Evolutionary conservation across 306 rosid species (phyloP).

Genomic region (Lathyrus sativus): DNA sequence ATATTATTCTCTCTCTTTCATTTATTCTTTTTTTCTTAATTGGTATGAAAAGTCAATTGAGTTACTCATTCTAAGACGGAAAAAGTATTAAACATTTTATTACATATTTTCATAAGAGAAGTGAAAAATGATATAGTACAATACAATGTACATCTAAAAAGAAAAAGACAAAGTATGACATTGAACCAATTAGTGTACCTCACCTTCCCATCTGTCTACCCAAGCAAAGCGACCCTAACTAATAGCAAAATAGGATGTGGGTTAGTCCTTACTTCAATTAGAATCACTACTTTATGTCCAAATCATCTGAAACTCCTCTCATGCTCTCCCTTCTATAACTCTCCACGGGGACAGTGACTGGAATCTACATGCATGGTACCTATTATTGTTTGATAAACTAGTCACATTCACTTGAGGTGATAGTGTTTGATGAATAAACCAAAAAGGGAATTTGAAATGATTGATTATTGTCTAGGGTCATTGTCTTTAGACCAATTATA

Average conservation of each 20-base stretch:
- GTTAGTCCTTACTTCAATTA: slow-evolving; percentile 27
- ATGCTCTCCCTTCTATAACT: slow-evolving; percentile 20
- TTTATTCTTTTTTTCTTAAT: too few species aligned
- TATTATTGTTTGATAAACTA: background rate
- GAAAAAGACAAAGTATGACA: slow-evolving; percentile 21
- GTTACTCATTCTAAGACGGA: too few species aligned
- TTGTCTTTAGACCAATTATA: slow-evolving; percentile 23
- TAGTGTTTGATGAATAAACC: slow-evolving; percentile 10
- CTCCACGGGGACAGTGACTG: slow-evolving; percentile 36
- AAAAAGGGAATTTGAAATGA: background rate
- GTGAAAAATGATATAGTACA: background rate
- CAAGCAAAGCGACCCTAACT: background rate
- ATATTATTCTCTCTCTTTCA: too few species aligned
- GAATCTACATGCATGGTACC: slow-evolving; percentile 20
- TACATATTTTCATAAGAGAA: background rate
- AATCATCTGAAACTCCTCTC: slow-evolving; percentile 31
- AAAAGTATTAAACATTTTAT: too few species aligned
- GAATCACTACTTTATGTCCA: slow-evolving; percentile 32
- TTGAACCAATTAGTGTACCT: slow-evolving; percentile 28
- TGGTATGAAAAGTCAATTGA: too few species aligned
- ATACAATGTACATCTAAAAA: slow-evolving; percentile 1
- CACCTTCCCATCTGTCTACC: slow-evolving; percentile 28
- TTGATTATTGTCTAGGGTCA: background rate
- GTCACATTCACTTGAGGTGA: background rate
- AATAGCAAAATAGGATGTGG: slow-evolving; percentile 30